These are phyloP conservation scores for Dittrichia graveolens DNA, from an alignment of 129 eudicot species.

Conservation along the genomic window DNA sequence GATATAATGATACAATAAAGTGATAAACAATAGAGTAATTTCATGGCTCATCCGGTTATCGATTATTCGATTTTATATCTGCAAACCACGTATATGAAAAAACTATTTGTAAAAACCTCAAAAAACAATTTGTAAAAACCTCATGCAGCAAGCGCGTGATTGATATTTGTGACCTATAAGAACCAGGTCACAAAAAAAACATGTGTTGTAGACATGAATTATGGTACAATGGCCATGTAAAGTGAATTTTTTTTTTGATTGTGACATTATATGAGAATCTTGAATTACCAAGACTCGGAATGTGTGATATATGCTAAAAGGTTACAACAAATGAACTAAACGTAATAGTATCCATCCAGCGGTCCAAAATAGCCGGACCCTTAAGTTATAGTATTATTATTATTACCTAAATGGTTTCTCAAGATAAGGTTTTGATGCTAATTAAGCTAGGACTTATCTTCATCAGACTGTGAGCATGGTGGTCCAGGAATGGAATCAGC, in stretches of 20 bases:
- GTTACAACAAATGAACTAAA: constrained; percentile 25
- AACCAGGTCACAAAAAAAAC: neutral
- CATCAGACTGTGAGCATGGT: constrained; percentile 46
- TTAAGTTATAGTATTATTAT: constrained; percentile 24
- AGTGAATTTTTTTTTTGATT: too few relatives aligned
- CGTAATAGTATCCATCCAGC: constrained; percentile 21
- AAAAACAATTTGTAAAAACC: too few relatives aligned
- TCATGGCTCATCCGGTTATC: too few relatives aligned
- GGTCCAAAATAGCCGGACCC: constrained; percentile 24
- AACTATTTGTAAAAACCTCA: too few relatives aligned
- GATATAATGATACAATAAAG: too few relatives aligned
- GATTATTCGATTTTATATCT: too few relatives aligned
- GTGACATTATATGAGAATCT: constrained; percentile 14
- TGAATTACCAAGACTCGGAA: constrained; percentile 17
- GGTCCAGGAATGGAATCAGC: constrained; percentile 61
- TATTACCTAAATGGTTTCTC: constrained; percentile 25
- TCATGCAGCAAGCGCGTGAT: too few relatives aligned
- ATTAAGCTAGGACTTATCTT: constrained; percentile 43
- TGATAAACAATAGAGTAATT: too few relatives aligned
- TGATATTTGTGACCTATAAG: neutral
- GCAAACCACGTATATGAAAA: too few relatives aligned
- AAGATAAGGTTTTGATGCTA: constrained; percentile 20
- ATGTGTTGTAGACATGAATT: too few relatives aligned
- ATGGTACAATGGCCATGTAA: neutral
- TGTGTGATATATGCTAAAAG: constrained; percentile 24